Conservation (phyloP, 805 yeast genomes). For the Priceomyces medius region DNA sequence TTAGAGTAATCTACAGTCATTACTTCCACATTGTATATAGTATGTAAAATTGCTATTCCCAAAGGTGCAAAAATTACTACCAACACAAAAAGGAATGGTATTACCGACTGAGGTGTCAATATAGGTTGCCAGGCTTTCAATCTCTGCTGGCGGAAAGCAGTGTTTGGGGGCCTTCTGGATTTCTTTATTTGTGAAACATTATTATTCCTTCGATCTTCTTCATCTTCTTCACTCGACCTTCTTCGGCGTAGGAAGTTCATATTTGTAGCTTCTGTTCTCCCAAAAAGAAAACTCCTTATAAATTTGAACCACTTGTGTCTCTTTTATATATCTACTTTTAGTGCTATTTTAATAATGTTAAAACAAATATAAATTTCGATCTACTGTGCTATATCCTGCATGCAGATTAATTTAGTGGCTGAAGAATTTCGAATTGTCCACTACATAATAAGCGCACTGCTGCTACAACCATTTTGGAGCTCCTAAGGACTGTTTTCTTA, state of each 20-base stretch:
- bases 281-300: no score
- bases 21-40: constrained; percentile 79
- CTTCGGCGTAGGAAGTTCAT: constrained; percentile 40
- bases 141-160: constrained; percentile 77
- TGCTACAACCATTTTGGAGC: no score
- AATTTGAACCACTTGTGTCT: no score
- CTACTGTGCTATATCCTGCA: not conserved
- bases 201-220: constrained; percentile 13
- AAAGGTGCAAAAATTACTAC: constrained; percentile 86
- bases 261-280: no score
- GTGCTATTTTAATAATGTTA: no score
- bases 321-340: no score
- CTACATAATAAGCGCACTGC: no score
- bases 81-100: constrained; percentile 73
- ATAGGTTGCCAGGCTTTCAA: constrained; percentile 81
- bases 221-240: constrained; percentile 22
- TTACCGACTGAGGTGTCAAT: constrained; percentile 84
- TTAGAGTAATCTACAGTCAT: constrained; percentile 71
- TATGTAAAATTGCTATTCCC: constrained; percentile 78
- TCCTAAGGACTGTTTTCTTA: not conserved
- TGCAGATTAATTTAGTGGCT: no score
- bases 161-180: constrained; percentile 51
- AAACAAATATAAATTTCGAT: not conserved
- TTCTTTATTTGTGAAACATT: constrained; percentile 23
- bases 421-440: no score